phyloP scores from a whole-genome alignment of 2,329 filamentous ascomycete genomes.

The Allantophomopsis cytisporea region DNA sequence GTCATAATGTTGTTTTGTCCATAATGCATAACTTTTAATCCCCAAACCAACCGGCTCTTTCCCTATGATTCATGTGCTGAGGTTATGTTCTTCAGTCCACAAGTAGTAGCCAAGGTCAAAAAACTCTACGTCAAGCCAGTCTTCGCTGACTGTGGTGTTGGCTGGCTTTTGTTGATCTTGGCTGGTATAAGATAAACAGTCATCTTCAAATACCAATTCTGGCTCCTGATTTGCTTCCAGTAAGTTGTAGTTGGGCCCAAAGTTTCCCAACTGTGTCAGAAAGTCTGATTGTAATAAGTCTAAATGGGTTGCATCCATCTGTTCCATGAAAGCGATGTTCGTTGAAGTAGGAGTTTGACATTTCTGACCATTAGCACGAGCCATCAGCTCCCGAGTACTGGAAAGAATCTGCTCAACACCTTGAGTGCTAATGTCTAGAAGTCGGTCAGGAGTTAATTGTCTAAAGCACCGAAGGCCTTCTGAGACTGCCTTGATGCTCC shows the following conservation, averaged over 20 bases:
- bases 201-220: constrained; percentile 1
- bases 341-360: constrained; percentile 8
- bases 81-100: constrained; percentile 3
- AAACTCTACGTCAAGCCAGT: neutral
- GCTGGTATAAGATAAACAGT: neutral
- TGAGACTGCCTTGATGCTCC: constrained; percentile 1
- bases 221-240: neutral
- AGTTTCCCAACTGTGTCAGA: too few relatives aligned
- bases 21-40: too few relatives aligned
- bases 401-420: constrained; percentile 2
- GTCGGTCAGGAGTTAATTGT: constrained; percentile 1
- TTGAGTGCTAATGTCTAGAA: constrained; percentile 2
- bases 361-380: neutral
- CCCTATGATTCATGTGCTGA: too few relatives aligned
- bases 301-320: neutral
- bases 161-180: too few relatives aligned
- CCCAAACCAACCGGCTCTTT: too few relatives aligned
- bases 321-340: constrained; percentile 13
- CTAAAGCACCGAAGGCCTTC: constrained; percentile 2
- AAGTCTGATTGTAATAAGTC: too few relatives aligned
- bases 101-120: constrained; percentile 3
- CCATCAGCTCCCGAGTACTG: neutral
- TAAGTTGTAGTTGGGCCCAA: neutral
- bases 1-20: too few relatives aligned
- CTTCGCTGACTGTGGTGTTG: neutral